Evolutionary conservation across 2,329 filamentous ascomycete species (phyloP), one percentile per base, ranked within the genome.

Genomic region (Clarireedia homoeocarpa): DNA sequence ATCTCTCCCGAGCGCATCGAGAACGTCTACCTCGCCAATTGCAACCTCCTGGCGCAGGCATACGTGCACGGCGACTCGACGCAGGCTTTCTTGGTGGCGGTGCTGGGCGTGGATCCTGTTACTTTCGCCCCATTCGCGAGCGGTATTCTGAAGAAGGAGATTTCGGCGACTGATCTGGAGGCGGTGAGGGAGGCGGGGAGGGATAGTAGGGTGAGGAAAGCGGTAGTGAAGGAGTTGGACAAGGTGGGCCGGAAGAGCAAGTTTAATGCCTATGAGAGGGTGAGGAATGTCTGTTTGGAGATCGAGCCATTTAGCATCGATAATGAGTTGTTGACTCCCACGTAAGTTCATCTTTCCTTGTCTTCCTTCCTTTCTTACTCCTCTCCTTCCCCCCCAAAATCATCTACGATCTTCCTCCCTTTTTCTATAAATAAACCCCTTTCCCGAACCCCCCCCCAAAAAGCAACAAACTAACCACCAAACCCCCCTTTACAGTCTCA

Each of bases 1-100:
- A 90, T 99, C 67, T 96, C 91, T 1, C 94, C 94, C 14, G 94
- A 99, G 75, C 89, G 91, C 56, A 89, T 99, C 68, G 94, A 99
- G 77, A 96, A 96, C 71, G 87, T 96, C 38, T 95, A 91, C 71
- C 78, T 95, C 60, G 89, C 88, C 61, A 91, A 87, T 73, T 85
- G 85, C 60, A 86, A 82, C 62, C 84, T 91, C 64, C 75, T 97
- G 26, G 81, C 84, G 23, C 86, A 87, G 68, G 91, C 86, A 2
- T 96, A 89, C 69, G 89, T 97, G 26, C 92, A 99, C 73, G 94
- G 94, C 42, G 92, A 97, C 69, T 83, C 84, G 59, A 80, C 86
- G 59, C 85, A 97, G 75, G 85, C 88, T 0, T 84, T 80, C 69
- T 78, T 97, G 9, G 91, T 99, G 1, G 91, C 78, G 51, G 81